Evolutionary conservation across 2,329 filamentous ascomycete genomes (phyloP).

Genomic region (Scleromitrula shiraiana): DNA sequence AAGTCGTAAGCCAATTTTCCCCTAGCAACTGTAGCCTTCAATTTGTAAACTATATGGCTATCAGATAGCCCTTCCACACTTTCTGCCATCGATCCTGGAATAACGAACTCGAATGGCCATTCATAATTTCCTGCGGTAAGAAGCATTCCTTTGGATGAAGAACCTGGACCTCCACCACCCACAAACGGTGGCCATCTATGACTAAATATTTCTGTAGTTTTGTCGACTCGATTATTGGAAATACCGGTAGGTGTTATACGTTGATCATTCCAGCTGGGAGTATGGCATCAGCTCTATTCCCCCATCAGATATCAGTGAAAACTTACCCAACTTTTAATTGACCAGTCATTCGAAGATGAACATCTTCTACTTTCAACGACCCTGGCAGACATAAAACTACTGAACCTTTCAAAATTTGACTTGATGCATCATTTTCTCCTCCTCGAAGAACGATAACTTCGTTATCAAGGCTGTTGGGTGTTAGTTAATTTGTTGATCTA

Average conservation of each 20-base stretch:
- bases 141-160: conserved; percentile 43
- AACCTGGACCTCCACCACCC: conserved; percentile 39
- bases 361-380: conserved; percentile 62
- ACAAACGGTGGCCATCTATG: conserved; percentile 64
- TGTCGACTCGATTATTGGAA: conserved; percentile 51
- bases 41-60: conserved; percentile 79
- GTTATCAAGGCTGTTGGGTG: conserved; percentile 56
- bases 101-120: conserved; percentile 67
- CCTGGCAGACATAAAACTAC: conserved; percentile 66
- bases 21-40: conserved; percentile 82
- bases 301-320: conserved; percentile 8
- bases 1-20: conserved; percentile 86
- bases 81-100: conserved; percentile 70
- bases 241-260: conserved; percentile 49
- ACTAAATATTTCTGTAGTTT: conserved; percentile 52
- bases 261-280: conserved; percentile 42
- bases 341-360: conserved; percentile 64
- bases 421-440: conserved; percentile 64
- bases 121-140: conserved; percentile 72
- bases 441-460: conserved; percentile 75
- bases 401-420: conserved; percentile 64
- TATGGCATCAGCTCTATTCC: background rate
- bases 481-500: conserved; percentile 2
- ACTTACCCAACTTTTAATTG: conserved; percentile 61
- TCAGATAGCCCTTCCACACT: conserved; percentile 85